phyloP scores from a whole-genome alignment of 2,329 filamentous ascomycete genomes.

The Ambrosiella xylebori region DNA sequence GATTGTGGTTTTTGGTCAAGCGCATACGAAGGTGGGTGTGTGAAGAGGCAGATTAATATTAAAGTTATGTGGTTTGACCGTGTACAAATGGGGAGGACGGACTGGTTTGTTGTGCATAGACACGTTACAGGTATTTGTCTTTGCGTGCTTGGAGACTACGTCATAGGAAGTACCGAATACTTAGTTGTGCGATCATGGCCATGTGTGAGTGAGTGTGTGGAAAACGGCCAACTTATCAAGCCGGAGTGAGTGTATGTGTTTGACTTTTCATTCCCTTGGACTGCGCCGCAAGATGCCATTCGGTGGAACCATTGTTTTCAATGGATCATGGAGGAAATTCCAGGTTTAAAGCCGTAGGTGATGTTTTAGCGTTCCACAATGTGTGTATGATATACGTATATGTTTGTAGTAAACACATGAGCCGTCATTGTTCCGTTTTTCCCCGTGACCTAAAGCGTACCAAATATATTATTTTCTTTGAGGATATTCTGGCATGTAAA shows the following conservation, averaged over 20 bases:
- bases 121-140: neutral
- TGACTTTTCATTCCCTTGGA: neutral
- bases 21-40: too few relatives aligned
- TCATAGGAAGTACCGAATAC: neutral
- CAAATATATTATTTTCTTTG: neutral
- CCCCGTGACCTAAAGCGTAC: neutral
- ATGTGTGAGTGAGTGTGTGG: too few relatives aligned
- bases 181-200: too few relatives aligned
- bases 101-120: neutral
- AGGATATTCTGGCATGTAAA: neutral
- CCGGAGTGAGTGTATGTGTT: neutral
- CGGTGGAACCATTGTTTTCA: neutral
- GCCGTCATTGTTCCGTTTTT: neutral
- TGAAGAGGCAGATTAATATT: neutral
- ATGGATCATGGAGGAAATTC: neutral
- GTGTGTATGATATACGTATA: too few relatives aligned
- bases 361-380: too few relatives aligned
- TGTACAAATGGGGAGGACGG: neutral
- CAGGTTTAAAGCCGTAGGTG: neutral
- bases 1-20: too few relatives aligned
- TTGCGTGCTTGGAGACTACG: neutral
- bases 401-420: too few relatives aligned
- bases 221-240: too few relatives aligned
- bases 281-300: neutral
- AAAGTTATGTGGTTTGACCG: neutral